Base-by-base conservation (phyloP, 2,329 filamentous ascomycete species). In the Fusarium temperatum region DNA sequence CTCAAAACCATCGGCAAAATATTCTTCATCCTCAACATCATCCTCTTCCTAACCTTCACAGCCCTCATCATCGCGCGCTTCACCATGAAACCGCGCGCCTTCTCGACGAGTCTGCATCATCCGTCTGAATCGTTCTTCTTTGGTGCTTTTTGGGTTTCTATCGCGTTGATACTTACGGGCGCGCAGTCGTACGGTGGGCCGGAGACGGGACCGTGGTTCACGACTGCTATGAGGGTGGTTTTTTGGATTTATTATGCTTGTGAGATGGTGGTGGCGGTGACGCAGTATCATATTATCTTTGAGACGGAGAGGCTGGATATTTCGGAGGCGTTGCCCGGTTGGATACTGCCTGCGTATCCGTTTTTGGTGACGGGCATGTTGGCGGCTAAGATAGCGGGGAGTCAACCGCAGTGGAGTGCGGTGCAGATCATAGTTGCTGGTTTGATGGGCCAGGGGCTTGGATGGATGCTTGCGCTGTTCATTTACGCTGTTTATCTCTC, bases 171-270 rank as follows among this genome's bases (percentile, higher is more conserved):
- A 2, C 67, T 70, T 0, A 70, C 42, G 8, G 67, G 67, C n/a
- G 67, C 67, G 8, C 66, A 70, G 18, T 70, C 67, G 2, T 70
- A 66, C 10, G 67, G 67, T 1, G 67, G 67, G 1, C 67, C 67
- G 2, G 66, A 47, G 8, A 70, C 67, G 3, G 67, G 67, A 0
- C 22, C 24, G 7, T 70, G 67, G 67, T 48, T 70, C 0, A 59
- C 59, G 3, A 66, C 53, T 0, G 59, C 66, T 2, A 70, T 70
- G 36, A 66, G 67, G 20, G 53, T 70, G 0, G 1, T 70, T 0
- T 70, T 70, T 17, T 70, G 67, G 67, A 70, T 70, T 35, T 70
- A 70, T 18, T 70, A 70, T 22, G 67, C 67, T 13, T 70, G 67
- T 28, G 67, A 70, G n/a, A 70, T 57, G 66, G 24, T 70, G 14